phyloP scores from a whole-genome alignment of 163 green algal genomes.

The Volvox carteri region DNA sequence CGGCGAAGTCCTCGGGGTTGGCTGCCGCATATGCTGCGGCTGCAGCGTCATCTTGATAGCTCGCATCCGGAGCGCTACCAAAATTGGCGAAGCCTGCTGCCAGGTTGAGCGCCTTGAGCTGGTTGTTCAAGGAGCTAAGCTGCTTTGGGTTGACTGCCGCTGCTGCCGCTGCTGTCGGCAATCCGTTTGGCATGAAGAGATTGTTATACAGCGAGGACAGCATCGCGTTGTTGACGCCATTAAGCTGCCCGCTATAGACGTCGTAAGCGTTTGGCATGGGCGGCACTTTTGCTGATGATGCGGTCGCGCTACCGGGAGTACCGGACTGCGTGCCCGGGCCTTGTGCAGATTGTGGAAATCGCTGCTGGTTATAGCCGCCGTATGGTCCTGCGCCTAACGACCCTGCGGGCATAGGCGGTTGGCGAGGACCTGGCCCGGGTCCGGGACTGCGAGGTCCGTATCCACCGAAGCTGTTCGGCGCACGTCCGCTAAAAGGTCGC shows the following conservation, averaged over 20 bases:
- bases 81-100: constrained; percentile 38
- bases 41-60: constrained; percentile 50
- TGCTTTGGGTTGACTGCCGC: constrained; percentile 48
- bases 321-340: not conserved
- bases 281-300: constrained; percentile 14
- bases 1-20: constrained; percentile 45
- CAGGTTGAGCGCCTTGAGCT: constrained; percentile 60
- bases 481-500: constrained; percentile 38
- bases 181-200: constrained; percentile 37
- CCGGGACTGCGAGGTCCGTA: constrained; percentile 43
- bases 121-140: constrained; percentile 56
- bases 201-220: constrained; percentile 51
- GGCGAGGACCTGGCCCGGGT: constrained; percentile 6
- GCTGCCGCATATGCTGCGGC: constrained; percentile 38
- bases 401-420: constrained; percentile 3
- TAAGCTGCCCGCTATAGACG: constrained; percentile 47
- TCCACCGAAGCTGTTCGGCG: constrained; percentile 32
- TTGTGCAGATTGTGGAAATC: not conserved
- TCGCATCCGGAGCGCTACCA: constrained; percentile 29
- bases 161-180: constrained; percentile 7
- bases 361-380: constrained; percentile 37
- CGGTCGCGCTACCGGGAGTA: not conserved
- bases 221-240: constrained; percentile 48
- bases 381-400: not conserved
- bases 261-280: constrained; percentile 50